These are phyloP conservation scores for Arachis monticola DNA, from an alignment of 331 rosid species.

Conservation along the genomic window DNA sequence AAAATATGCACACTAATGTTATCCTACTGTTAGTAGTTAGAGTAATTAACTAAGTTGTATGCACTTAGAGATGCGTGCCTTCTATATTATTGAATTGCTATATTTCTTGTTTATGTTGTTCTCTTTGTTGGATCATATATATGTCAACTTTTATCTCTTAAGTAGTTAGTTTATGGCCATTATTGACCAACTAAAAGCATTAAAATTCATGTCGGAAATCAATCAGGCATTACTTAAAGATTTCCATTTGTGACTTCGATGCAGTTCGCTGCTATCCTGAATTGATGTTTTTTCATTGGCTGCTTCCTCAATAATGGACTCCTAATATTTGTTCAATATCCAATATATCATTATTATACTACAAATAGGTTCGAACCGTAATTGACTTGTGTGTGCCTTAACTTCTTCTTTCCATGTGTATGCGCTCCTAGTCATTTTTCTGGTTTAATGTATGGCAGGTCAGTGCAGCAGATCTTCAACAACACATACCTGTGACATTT, in stretches of 20 bases:
- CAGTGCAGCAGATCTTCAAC: constrained; percentile 52
- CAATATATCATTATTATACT: background rate
- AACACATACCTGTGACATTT: constrained; percentile 55
- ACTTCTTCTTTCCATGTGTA: constrained; percentile 12
- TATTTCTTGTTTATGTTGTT: constrained; percentile 14
- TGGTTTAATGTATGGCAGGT: constrained; percentile 54
- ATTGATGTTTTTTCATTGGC: constrained; percentile 16
- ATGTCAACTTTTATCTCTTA: constrained; percentile 19
- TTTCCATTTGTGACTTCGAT: constrained; percentile 5
- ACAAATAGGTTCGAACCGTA: background rate
- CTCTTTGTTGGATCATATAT: constrained; percentile 31
- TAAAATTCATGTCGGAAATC: constrained; percentile 7
- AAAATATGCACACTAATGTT: background rate
- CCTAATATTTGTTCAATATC: background rate
- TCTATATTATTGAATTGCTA: constrained; percentile 15
- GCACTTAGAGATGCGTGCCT: too few species aligned
- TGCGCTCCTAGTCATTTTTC: background rate
- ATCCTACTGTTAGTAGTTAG: too few species aligned
- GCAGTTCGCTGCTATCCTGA: constrained; percentile 1
- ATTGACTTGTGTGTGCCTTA: constrained; percentile 7
- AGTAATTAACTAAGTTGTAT: too few species aligned
- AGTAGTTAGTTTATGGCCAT: background rate
- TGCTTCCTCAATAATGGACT: constrained; percentile 1
- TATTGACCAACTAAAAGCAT: constrained; percentile 1
- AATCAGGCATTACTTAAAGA: constrained; percentile 6